A percentile compares a stretch with the other conserved stretches of the same genome.
Conservation (phyloP, 805 yeast genomes). For the Wickerhamiella lipophila region DNA sequence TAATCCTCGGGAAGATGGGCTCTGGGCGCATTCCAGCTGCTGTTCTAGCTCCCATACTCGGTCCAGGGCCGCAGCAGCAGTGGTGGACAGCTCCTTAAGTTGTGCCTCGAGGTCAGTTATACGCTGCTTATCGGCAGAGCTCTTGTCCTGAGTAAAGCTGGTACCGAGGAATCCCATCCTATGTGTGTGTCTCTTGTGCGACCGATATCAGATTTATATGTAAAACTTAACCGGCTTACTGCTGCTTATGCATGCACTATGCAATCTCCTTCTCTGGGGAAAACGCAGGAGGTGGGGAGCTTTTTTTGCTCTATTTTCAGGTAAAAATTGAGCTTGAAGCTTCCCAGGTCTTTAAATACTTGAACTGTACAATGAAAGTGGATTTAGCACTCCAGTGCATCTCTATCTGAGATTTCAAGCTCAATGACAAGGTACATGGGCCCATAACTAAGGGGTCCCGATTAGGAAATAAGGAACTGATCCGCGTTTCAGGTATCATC, state of each 20-base stretch:
- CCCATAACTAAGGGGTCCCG: not conserved
- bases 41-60: constrained; percentile 21
- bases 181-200: not conserved
- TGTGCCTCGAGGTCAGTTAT: constrained; percentile 22
- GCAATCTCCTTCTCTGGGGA: not conserved
- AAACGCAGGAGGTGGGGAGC: not conserved
- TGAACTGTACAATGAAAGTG: not conserved
- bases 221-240: not conserved
- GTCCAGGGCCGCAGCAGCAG: constrained; percentile 23
- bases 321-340: too few relatives aligned
- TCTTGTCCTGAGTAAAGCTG: not conserved
- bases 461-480: not conserved
- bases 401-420: not conserved
- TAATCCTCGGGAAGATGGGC: not conserved
- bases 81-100: constrained; percentile 20
- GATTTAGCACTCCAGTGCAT: not conserved
- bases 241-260: not conserved
- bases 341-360: not conserved
- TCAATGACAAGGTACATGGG: not conserved
- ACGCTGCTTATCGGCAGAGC: constrained; percentile 13
- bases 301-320: too few relatives aligned
- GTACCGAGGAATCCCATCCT: constrained; percentile 8
- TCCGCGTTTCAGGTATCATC: not conserved
- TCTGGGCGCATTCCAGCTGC: constrained; percentile 14
- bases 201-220: not conserved